Evolutionary conservation across 768 basidiomycete species (phyloP), one percentile per base, ranked within the genome.

Genomic region (Trametes cingulata): DNA sequence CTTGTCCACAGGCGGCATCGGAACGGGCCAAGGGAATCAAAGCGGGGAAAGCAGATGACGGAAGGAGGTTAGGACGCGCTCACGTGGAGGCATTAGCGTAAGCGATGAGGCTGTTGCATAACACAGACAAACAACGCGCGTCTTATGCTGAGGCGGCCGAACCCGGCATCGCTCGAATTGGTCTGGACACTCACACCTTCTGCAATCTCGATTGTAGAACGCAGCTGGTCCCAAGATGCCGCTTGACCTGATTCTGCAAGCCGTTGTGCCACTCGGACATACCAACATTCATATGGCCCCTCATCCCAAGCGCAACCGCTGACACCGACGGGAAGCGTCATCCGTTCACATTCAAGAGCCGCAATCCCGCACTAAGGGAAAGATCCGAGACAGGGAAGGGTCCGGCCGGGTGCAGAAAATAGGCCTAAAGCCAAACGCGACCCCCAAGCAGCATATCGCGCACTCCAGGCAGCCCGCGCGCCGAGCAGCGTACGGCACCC

Each of bases 1-100:
- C 71, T 87, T 89, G 71, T 77, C 80, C 5, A 77, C 73, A 36
- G 84, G 80, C 12, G 78, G 74, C 69, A 70, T 70, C 48, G 22
- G 20, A 17, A 19, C 2, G 13, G 22, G 20, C 22, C 50, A 29
- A 13, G 20, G 10, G 29, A 33, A 33, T 10, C n/a, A 15, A 4
- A 6, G 9, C 22, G 47, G 35, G 15, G 56, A 6, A 35, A 19
- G 33, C 22, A n/a, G 45, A 48, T 45, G 27, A 13, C 9, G 37
- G 29, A 25, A 33, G 43, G 20, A 12, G 37, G 52, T n/a, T 29
- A 33, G 25, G 15, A 60, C 43, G 45, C 58, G 58, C 58, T 53
- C 54, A 56, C 60, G 54, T 56, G 60, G 47, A 42, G 56, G 37
- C 33, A 47, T 49, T 17, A 35, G 35, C 25, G 14, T 49, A 42